Base-by-base conservation (phyloP, 129 eudicot genomes). In the Gnaphalium uliginosum region DNA sequence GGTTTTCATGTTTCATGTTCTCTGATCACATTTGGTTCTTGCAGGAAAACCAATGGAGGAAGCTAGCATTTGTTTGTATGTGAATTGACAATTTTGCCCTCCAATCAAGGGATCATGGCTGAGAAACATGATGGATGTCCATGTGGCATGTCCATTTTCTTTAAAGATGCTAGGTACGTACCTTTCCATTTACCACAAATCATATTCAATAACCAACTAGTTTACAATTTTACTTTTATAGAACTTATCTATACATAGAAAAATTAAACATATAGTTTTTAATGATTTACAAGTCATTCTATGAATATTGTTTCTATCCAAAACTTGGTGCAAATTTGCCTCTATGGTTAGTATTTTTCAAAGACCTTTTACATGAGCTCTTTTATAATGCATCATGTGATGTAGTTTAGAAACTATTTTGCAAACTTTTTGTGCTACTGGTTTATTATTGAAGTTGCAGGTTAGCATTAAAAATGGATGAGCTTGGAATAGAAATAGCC, bases 401-500 rank as follows among this genome's bases (percentile, higher is more conserved):
- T 6, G 53, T 27, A 50, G 21, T 37, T n/a, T 29, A 43, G 33
- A 73, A 26, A 5, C 5, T 35, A 29, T 61, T 19, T 60, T 8
- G 10, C 50, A 24, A 15, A 29, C 25, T 30, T 23, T 27, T 14
- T 26, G 17, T 41, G 6, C 35, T 0, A 33, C 10, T 37, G 53
- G 14, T 39, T 50, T 58, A 32, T 30, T 5, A 7, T 21, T 32
- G 56, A 23, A 73, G 30, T 37, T 53, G 64, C 88, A 92, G 96
- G 77, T 68, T 50, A 24, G 88, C 87, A 2, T 74, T 89, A 19
- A 87, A 71, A 74, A 25, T 80, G 84, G 93, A 92, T 18, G 90
- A 88, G 57, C 90, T 92, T 51, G 98, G 98, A 5, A 23, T 59
- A 22, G 98, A 92, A 78, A 92, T 92, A 82, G 78, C 83, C 41